phyloP scores from a whole-genome alignment of 2,329 filamentous ascomycete species.

The Fusarium incarnatum region DNA sequence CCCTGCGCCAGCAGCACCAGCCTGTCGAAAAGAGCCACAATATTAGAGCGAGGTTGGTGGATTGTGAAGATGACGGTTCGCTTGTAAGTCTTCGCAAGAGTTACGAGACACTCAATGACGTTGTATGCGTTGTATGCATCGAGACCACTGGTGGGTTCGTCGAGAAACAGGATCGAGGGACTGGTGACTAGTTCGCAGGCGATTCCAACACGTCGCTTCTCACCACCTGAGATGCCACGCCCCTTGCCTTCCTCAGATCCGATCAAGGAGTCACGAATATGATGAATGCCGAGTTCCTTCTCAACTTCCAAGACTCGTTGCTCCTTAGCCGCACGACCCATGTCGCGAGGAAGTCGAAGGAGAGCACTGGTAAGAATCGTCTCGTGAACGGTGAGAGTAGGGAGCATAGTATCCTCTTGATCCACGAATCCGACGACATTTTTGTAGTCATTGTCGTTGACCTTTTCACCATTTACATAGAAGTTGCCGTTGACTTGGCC shows the following conservation, averaged over 20 bases:
- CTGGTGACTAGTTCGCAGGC: conserved; percentile 98
- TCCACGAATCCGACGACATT: conserved; percentile 97
- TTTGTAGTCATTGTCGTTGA: conserved; percentile 85
- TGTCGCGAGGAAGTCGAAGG: conserved; percentile 89
- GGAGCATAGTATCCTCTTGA: conserved; percentile 96
- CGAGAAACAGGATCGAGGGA: conserved; percentile 95
- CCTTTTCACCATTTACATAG: conserved; percentile 92
- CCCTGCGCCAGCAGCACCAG: conserved; percentile 92
- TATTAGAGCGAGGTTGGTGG: conserved; percentile 97
- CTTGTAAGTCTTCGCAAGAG: conserved; percentile 94
- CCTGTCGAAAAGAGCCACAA: conserved; percentile 95
- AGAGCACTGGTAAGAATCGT: conserved; percentile 95
- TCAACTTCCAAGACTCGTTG: conserved; percentile 93
- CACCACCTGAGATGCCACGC: conserved; percentile 94
- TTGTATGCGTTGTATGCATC: conserved; percentile 99
- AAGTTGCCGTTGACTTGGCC: conserved; percentile 83
- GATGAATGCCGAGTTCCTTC: conserved; percentile 92
- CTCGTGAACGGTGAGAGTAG: conserved; percentile 96
- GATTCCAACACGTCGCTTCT: conserved; percentile 95
- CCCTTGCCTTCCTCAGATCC: conserved; percentile 95
- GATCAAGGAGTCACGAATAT: conserved; percentile 94
- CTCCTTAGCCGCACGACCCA: conserved; percentile 89
- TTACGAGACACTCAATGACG: conserved; percentile 95
- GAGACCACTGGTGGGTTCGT: conserved; percentile 95
- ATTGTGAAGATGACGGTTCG: conserved; percentile 98